Percentiles rank a stretch among this genome's conserved stretches.
phyloP scores from a whole-genome alignment of 331 rosid species.

The Pyracantha coccinea region DNA sequence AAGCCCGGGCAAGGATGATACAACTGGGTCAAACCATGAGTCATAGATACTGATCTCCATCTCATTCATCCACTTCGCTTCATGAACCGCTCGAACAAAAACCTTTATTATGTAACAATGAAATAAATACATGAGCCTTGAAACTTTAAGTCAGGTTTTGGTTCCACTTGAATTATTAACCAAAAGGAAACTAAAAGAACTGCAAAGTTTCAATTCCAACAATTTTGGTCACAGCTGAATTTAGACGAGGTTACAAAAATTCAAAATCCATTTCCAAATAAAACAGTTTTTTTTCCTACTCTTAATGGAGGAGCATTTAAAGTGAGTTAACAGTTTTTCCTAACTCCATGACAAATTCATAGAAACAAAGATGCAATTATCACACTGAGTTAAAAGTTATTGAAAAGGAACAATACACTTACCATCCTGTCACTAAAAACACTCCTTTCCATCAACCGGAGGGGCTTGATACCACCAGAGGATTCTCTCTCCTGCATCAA shows the following conservation, averaged over 20 bases:
- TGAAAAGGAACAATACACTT: slow-evolving; percentile 11
- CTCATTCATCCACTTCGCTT: slow-evolving; percentile 99
- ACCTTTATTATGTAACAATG: slow-evolving; percentile 44
- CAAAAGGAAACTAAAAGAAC: slow-evolving; percentile 12
- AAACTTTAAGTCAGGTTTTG: slow-evolving; percentile 19
- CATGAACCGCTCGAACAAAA: slow-evolving; percentile 95
- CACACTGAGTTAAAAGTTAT: not conserved
- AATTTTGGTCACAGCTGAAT: slow-evolving; percentile 9
- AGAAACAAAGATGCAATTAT: not conserved
- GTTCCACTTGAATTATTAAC: slow-evolving; percentile 12
- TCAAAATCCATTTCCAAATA: not conserved
- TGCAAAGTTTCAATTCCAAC: slow-evolving; percentile 22
- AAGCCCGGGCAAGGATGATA: slow-evolving; percentile 92
- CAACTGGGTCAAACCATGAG: slow-evolving; percentile 99
- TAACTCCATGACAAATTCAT: not conserved
- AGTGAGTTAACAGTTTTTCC: not conserved
- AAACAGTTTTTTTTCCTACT: not conserved
- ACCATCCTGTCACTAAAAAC: slow-evolving; percentile 99
- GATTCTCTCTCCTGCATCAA: slow-evolving; percentile 98
- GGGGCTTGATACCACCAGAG: slow-evolving; percentile 91
- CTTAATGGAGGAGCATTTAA: not conserved
- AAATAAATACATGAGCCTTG: slow-evolving; percentile 24
- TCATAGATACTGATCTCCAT: slow-evolving; percentile 98
- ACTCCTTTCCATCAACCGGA: slow-evolving; percentile 97
- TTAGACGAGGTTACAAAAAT: not conserved